Evolutionary conservation across 2,329 filamentous ascomycete genomes (phyloP), one percentile per base, ranked within the genome.

Genomic region (Colletotrichum ledebouriae): DNA sequence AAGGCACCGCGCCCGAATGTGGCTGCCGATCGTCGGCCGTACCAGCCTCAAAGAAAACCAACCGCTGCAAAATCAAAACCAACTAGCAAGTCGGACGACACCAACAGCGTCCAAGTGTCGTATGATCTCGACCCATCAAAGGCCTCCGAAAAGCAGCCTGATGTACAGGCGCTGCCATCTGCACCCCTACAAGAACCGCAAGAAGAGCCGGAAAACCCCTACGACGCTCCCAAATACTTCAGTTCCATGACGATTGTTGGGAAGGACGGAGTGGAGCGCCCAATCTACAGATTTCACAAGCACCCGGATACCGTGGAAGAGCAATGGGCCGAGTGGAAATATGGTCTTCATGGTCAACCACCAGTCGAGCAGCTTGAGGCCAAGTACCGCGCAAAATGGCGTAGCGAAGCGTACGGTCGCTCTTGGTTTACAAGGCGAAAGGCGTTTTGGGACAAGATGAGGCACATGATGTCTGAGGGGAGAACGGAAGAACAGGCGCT

Each of bases 401-500:
- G 67, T 2, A 67, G 33, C 41, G 47, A 53, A 0, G 33, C 34
- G 2, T 67, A 71, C 41, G 59, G 57, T 5, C 53, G 70, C 1
- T 63, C 67, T 4, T 71, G 70, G 70, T 71, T 70, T 46, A 70
- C 53, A 1, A 63, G 70, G 3, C 59, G 70, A 11, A 71, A 71
- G 39, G 25, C 49, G 1, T 67, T 71, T 41, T 70, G 67, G 67
- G 63, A 67, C 39, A 47, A 55, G 37, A 46, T 70, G 41, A 67
- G 63, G 53, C 53, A 49, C 12, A 17, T 70, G 25, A 6, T 70
- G 59, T 37, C 42, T 1, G 41, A 44, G 6, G 70, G 70, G 2
- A 39, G 41, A 29, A 60, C 47, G 6, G 70, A 71, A 39, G 59
- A 17, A 6, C 44, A 70, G 13, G 67, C 67, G 0, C 13, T 71